phyloP scores from a whole-genome alignment of 495 filamentous ascomycete genomes.

The Aspergillus avenaceus region DNA sequence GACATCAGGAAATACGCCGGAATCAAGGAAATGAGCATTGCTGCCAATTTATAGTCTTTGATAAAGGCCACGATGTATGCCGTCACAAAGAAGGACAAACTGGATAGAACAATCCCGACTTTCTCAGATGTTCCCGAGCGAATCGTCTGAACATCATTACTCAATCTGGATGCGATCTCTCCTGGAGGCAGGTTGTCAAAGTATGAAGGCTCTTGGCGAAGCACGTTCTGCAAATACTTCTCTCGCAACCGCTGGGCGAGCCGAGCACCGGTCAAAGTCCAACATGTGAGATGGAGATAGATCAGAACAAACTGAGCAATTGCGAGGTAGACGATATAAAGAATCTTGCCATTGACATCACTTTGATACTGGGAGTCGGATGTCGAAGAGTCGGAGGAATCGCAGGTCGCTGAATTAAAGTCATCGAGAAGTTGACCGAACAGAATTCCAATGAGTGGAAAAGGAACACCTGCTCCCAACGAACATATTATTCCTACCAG shows the following conservation, averaged over 20 bases:
- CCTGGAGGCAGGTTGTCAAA: constrained; percentile 55
- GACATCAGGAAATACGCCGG: constrained; percentile 65
- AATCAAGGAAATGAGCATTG: constrained; percentile 50
- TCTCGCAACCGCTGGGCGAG: constrained; percentile 59
- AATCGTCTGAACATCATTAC: constrained; percentile 56
- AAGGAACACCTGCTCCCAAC: constrained; percentile 62
- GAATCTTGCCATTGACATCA: constrained; percentile 54
- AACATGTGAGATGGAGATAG: constrained; percentile 50
- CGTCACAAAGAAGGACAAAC: constrained; percentile 57
- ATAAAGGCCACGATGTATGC: constrained; percentile 63
- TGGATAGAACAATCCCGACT: constrained; percentile 56
- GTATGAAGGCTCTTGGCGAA: constrained; percentile 58
- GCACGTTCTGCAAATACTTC: constrained; percentile 50
- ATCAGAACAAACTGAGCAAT: constrained; percentile 60
- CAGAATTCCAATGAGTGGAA: constrained; percentile 63
- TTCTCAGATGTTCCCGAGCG: constrained; percentile 64
- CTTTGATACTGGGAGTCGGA: constrained; percentile 28
- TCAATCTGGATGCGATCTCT: constrained; percentile 60
- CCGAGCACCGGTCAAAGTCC: constrained; percentile 58
- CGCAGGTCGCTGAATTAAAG: constrained; percentile 56
- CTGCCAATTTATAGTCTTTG: constrained; percentile 43
- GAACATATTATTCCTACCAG: constrained; percentile 47
- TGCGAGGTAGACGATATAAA: constrained; percentile 58
- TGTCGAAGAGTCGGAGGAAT: constrained; percentile 17
- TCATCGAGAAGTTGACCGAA: constrained; percentile 66